Base-by-base conservation (phyloP, 2,329 filamentous ascomycete species). In the Aspergillus sp. region DNA sequence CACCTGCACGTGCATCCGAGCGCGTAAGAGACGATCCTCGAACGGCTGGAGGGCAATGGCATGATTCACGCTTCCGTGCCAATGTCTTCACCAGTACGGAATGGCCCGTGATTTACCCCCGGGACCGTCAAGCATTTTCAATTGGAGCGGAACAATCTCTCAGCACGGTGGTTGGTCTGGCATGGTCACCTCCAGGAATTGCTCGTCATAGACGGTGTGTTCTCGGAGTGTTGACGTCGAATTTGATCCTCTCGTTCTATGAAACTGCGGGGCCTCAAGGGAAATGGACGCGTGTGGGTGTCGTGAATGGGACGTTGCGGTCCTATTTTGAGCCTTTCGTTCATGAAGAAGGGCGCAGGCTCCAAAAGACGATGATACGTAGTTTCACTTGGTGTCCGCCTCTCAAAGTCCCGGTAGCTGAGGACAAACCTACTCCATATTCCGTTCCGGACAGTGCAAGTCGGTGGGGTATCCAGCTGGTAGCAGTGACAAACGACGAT, bases 131-230 rank as follows among this genome's bases (percentile, higher is more conserved):
- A 9, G 63, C 69, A 12, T 78, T 76, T 55, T 81, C 79, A 0
- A 57, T 81, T 27, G 80, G 78, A 2, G 77, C 80, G 51, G 80
- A 83, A 56, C 73, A 79, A 44, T 81, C 79, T 0, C 56, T 65
- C 2, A 76, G 76, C 49, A 66, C 66, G 38, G 72, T 78, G 2
- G 60, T 70, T n/a, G 64, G 64, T 2, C 56, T 81, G 26, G 64
- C 70, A 6, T 83, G 80, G 80, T 82, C 79, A 4, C 67, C 75
- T 2, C 68, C 74, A 5, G 79, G 79, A 2, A 61, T 82, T 35
- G 78, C 70, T 12, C 73, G 72, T 52, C 74, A 80, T 58, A 65
- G 72, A 39, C 71, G 76, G 51, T 78, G 73, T 55, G 72, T 74
- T 5, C 69, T 83, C 29, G 76, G 73, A 2, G 72, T 80, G 10